Percentiles rank a stretch among this genome's conserved stretches.
Evolutionary conservation across 257 asterid genomes (phyloP).

Genomic region (Solanum neorickii): DNA sequence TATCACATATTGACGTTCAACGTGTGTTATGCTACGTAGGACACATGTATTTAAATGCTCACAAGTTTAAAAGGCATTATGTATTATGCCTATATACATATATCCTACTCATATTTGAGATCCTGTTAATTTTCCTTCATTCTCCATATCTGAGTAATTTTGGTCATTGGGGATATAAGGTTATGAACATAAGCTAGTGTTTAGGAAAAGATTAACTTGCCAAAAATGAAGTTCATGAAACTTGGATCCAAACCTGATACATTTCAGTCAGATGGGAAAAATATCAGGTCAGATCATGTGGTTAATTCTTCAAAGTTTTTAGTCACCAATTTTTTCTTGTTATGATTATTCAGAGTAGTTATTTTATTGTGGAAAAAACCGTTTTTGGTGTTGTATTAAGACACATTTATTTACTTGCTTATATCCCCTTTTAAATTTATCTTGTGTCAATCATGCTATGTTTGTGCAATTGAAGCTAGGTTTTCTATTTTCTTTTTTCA

Average conservation of each 20-base stretch:
- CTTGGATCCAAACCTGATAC: conserved; percentile 94
- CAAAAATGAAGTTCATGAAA: conserved; percentile 92
- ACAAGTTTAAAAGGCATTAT: neutral
- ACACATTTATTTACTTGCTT: neutral
- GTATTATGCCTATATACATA: neutral
- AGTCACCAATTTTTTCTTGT: neutral
- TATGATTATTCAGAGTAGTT: neutral
- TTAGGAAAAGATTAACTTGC: conserved; percentile 1
- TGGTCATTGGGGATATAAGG: neutral
- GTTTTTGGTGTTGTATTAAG: neutral
- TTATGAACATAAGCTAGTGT: neutral
- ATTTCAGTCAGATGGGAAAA: conserved; percentile 67
- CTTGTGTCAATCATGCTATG: neutral
- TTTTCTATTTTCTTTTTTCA: neutral
- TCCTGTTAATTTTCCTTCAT: conserved; percentile 8
- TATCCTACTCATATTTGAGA: conserved; percentile 25
- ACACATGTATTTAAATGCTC: no score
- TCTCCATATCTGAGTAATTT: neutral
- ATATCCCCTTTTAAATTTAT: neutral
- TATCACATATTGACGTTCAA: neutral
- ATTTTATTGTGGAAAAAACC: neutral
- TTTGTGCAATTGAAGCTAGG: neutral
- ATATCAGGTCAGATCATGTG: conserved; percentile 55
- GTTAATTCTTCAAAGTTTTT: neutral
- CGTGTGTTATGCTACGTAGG: neutral